phyloP scores from a whole-genome alignment of 2,329 filamentous ascomycete genomes.

The Cladophialophora carrionii region DNA sequence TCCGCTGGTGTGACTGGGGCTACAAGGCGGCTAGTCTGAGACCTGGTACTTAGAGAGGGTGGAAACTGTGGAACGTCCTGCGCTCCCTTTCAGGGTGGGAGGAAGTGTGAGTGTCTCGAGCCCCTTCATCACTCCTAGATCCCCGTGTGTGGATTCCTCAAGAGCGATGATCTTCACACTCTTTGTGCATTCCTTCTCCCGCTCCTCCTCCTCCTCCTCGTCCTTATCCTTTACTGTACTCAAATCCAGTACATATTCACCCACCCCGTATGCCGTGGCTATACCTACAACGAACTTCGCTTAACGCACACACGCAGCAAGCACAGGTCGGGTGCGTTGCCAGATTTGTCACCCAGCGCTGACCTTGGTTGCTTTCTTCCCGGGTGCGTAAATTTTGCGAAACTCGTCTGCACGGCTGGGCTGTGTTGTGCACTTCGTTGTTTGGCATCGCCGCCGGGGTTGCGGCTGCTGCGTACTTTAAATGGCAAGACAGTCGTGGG shows the following conservation, averaged over 20 bases:
- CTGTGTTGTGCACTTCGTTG: conserved; percentile 22
- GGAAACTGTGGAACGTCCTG: not conserved
- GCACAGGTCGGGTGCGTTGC: conserved; percentile 1
- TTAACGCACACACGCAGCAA: no score
- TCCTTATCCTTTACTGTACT: no score
- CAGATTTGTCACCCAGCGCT: not conserved
- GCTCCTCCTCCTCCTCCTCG: no score
- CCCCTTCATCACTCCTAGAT: not conserved
- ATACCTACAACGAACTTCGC: no score
- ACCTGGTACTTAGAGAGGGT: not conserved
- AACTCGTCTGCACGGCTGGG: conserved; percentile 15
- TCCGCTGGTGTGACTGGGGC: conserved; percentile 16
- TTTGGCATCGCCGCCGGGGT: conserved; percentile 20
- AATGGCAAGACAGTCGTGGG: conserved; percentile 18
- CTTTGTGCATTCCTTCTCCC: not conserved
- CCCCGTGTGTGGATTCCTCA: not conserved
- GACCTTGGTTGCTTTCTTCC: not conserved
- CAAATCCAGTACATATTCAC: no score
- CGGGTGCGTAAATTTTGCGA: conserved; percentile 17
- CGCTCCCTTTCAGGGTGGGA: not conserved
- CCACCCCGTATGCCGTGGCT: no score
- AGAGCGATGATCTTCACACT: not conserved
- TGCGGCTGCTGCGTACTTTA: conserved; percentile 22
- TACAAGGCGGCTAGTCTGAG: no score
- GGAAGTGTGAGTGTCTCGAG: not conserved